Base-by-base conservation (phyloP, 257 asterid species). In the Solanum lignicaule region DNA sequence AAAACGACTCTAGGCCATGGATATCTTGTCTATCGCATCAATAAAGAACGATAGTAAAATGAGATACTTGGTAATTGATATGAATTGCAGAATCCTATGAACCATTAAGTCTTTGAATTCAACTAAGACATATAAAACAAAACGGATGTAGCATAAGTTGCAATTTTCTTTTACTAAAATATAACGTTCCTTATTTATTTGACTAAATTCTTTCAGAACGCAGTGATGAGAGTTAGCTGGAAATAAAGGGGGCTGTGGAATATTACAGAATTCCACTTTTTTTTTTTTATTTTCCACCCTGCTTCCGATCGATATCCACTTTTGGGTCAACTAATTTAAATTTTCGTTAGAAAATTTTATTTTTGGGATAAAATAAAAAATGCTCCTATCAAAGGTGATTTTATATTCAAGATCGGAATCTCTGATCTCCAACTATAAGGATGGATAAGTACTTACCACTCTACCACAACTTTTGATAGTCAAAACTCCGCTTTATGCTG, bases 331-430 rank as follows among this genome's bases (percentile, higher is more conserved):
- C 23, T 58, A 58, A 20, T 58, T 58, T 20, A 21, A 21, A 7
- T 58, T 62, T 10, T 2, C 31, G 1, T 23, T 0, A 9, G 0
- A 62, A 9, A 62, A n/a, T 1, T 4, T 23, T 11, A 62, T 62
- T n/a, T 62, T 65, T n/a, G 8, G 15, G 31, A 3, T 60, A 10
- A 23, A 9, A 15, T 5, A 4, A 41, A 41, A 41, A 41, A 11
- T 41, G 48, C 15, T 9, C 33, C 23, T 29, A 69, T 3, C 12
- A 15, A 69, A 15, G 23, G 3, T 7, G 38, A 14, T 29, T 29
- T 0, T 33, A 69, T 31, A 29, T 29, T 7, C 6, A 69, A 15
- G 4, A 14, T 0, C 9, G 0, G 0, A 68, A 27, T 5, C 0
- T 2, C 2, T 5, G 1, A 25, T 0, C 9, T 27, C 11, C 7